Conservation (phyloP, 2,329 filamentous ascomycete genomes). For the Aureobasidium sp. region DNA sequence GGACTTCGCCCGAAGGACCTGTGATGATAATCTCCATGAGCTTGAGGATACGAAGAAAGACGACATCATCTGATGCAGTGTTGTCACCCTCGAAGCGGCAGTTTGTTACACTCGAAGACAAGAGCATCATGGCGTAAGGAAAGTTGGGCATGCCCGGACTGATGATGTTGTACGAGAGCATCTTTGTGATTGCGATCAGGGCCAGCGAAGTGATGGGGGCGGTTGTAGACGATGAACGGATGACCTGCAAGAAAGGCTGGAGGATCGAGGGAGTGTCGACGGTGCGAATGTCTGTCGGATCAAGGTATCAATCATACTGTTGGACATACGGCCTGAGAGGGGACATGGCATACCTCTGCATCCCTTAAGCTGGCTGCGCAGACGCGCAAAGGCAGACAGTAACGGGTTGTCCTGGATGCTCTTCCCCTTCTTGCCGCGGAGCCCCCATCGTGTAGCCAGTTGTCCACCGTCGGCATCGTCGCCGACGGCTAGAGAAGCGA, state of each 20-base stretch:
- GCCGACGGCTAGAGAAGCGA: conserved; percentile 5
- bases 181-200: conserved; percentile 88
- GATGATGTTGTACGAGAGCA: conserved; percentile 91
- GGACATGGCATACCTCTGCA: conserved; percentile 56
- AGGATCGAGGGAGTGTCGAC: conserved; percentile 88
- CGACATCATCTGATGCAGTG: conserved; percentile 88
- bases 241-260: conserved; percentile 91
- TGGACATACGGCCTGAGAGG: no score
- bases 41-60: conserved; percentile 86
- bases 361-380: conserved; percentile 77
- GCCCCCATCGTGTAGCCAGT: conserved; percentile 78
- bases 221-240: conserved; percentile 90
- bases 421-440: conserved; percentile 90
- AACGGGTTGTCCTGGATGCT: conserved; percentile 96
- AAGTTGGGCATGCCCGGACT: conserved; percentile 77
- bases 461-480: conserved; percentile 13
- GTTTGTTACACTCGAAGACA: conserved; percentile 92
- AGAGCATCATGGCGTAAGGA: conserved; percentile 81
- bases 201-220: conserved; percentile 94
- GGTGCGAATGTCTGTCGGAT: conserved; percentile 60
- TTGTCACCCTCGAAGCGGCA: conserved; percentile 97
- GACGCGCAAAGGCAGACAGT: conserved; percentile 85
- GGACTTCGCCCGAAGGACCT: conserved; percentile 77
- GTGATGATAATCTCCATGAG: conserved; percentile 99
- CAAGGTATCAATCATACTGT: not conserved